Evolutionary conservation across 2,329 filamentous ascomycete species (phyloP), one percentile per base, ranked within the genome.

Genomic region (Pochonia chlamydosporia): DNA sequence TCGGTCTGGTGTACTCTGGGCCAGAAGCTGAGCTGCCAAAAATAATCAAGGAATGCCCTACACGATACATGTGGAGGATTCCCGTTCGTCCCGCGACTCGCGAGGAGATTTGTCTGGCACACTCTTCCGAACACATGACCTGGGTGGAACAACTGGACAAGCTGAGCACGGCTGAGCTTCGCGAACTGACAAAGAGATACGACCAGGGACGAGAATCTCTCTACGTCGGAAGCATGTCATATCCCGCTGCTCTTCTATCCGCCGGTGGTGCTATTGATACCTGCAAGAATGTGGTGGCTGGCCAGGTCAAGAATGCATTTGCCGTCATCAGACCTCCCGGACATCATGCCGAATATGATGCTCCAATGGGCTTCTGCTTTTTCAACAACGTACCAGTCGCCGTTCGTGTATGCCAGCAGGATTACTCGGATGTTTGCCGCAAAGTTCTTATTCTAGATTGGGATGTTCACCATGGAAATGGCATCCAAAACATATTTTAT

Each of bases 321-420:
- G 93, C 93, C 1, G 85, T 99, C 31, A 96, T 99, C 58, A 82
- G 93, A 13, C 93, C 93, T 2, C 93, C 93, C 0, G 93, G 93
- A 0, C 93, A 99, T 60, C 93, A 99, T 65, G 93, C 93, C 1
- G 93, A 99, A 63, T 84, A 82, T 49, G 79, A 93, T 58, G 75
- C 83, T 30, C 81, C 92, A 1, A 93, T 96, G 78, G 93, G 93
- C 0, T 99, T 99, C 62, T 99, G 93, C 64, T 80, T 97, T 49
- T 97, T 97, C 71, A 96, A 99, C 70, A 99, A 99, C 60, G 93
- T 97, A 3, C 90, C 89, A 18, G 87, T 99, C 49, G 92, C 91
- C 1, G 85, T 90, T n/a, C 85, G 82, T 50, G 87, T 91, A 11
- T 96, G 91, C 62, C 90, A 96, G 63, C 72, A 77, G 45, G 83